Evolutionary conservation across 2,329 filamentous ascomycete genomes (phyloP).

Genomic region (Aquanectria penicillioides): DNA sequence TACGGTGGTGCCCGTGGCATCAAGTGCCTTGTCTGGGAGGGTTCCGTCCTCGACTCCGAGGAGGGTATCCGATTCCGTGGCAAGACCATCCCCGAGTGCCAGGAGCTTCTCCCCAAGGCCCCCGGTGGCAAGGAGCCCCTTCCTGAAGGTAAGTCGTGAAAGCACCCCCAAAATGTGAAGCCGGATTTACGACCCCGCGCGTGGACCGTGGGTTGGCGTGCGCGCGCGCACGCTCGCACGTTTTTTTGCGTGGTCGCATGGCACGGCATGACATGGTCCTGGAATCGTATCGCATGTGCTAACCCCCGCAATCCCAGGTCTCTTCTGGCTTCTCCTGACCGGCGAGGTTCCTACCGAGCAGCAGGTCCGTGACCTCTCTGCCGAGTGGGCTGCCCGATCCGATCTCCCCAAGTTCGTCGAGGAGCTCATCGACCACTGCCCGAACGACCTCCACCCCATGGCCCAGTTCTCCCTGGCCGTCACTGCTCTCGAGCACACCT

Average conservation of each 20-base stretch:
- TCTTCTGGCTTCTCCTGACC: conserved; percentile 99
- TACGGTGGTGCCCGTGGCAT: conserved; percentile 99
- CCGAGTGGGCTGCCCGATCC: conserved; percentile 98
- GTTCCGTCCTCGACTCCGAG: conserved; percentile 96
- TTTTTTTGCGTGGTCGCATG: background rate
- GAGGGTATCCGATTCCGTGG: conserved; percentile 99
- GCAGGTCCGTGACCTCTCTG: conserved; percentile 97
- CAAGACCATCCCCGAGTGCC: conserved; percentile 99
- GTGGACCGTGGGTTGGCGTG: background rate
- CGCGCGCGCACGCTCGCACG: background rate
- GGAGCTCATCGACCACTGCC: conserved; percentile 99
- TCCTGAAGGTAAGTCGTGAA: conserved; percentile 76
- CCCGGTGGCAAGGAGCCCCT: conserved; percentile 96
- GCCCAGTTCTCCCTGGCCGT: conserved; percentile 98
- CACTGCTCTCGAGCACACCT: conserved; percentile 98
- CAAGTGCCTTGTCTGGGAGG: conserved; percentile 98
- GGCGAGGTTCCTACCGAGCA: conserved; percentile 97
- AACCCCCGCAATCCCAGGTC: conserved; percentile 63
- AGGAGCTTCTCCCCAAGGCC: conserved; percentile 95
- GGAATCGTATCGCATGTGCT: conserved; percentile 16
- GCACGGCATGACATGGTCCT: background rate
- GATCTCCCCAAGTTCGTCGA: conserved; percentile 98
- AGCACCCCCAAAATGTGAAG: background rate
- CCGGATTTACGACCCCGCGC: conserved; percentile 14
- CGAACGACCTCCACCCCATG: conserved; percentile 98